These are phyloP conservation scores for Carnegiea gigantea DNA, from an alignment of 179 eudicot genomes.

Conservation along the genomic window DNA sequence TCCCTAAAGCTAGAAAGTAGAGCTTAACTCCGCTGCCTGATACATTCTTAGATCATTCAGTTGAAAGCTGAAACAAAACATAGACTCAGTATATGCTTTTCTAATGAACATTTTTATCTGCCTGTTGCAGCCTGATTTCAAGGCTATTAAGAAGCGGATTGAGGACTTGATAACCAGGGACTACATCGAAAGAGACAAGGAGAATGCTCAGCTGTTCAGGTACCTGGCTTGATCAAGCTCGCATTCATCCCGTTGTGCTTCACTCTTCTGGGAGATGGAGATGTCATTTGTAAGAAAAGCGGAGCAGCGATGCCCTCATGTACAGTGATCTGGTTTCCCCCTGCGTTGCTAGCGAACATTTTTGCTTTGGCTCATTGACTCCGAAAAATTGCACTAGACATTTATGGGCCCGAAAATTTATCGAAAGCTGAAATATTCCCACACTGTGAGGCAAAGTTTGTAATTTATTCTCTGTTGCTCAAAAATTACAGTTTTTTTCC, in stretches of 20 bases:
- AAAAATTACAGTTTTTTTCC: background rate
- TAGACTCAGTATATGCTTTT: background rate
- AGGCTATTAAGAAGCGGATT: slow-evolving; percentile 66
- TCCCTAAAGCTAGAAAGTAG: too few relatives aligned
- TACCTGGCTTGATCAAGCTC: slow-evolving; percentile 59
- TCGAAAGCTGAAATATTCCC: background rate
- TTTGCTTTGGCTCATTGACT: slow-evolving; percentile 10
- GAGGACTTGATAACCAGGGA: slow-evolving; percentile 85
- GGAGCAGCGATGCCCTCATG: slow-evolving; percentile 17
- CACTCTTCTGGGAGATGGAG: background rate
- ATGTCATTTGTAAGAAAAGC: slow-evolving; percentile 10
- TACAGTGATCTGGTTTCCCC: slow-evolving; percentile 27
- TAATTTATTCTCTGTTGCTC: background rate
- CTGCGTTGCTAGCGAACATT: slow-evolving; percentile 16
- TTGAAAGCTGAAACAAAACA: background rate
- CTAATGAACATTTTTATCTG: background rate
- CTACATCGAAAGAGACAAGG: slow-evolving; percentile 83
- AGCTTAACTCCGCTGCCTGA: too few relatives aligned
- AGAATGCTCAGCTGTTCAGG: slow-evolving; percentile 61
- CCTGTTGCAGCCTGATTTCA: slow-evolving; percentile 62
- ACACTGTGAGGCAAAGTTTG: slow-evolving; percentile 1
- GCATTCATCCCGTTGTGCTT: background rate
- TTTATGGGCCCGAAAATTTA: background rate
- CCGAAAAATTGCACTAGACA: background rate
- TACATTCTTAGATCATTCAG: background rate